phyloP scores from a whole-genome alignment of 2,329 filamentous ascomycete genomes.

The Beauveria brongniartii region DNA sequence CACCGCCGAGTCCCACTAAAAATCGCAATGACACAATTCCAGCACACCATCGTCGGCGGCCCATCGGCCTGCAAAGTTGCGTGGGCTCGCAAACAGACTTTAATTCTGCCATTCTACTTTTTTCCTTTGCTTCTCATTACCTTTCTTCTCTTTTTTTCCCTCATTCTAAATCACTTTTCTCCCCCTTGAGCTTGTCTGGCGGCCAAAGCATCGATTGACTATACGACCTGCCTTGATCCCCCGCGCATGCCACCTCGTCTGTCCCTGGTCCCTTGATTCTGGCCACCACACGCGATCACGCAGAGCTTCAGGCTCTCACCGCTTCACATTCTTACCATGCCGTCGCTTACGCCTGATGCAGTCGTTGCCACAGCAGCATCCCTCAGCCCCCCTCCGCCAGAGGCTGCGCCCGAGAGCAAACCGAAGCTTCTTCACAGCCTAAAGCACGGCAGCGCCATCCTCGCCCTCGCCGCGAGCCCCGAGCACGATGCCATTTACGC shows the following conservation, averaged over 20 bases:
- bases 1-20: slow-evolving; percentile 1
- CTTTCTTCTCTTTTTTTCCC: neutral
- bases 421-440: slow-evolving; percentile 69
- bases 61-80: neutral
- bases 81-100: neutral
- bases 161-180: neutral
- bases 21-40: slow-evolving; percentile 12
- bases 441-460: slow-evolving; percentile 68
- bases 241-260: neutral
- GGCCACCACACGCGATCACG: neutral
- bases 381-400: neutral
- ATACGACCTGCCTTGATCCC: neutral
- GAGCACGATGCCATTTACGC: slow-evolving; percentile 77
- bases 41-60: slow-evolving; percentile 8
- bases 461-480: slow-evolving; percentile 74
- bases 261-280: neutral
- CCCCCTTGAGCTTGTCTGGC: neutral
- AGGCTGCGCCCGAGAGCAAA: slow-evolving; percentile 12
- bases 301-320: neutral
- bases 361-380: neutral
- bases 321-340: neutral
- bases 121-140: neutral
- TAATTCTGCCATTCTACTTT: neutral
- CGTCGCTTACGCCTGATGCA: neutral
- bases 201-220: too few relatives aligned